Evolutionary conservation across 495 filamentous ascomycete genomes (phyloP), one percentile per base, ranked within the genome.

Genomic region (Lindgomyces ingoldianus): DNA sequence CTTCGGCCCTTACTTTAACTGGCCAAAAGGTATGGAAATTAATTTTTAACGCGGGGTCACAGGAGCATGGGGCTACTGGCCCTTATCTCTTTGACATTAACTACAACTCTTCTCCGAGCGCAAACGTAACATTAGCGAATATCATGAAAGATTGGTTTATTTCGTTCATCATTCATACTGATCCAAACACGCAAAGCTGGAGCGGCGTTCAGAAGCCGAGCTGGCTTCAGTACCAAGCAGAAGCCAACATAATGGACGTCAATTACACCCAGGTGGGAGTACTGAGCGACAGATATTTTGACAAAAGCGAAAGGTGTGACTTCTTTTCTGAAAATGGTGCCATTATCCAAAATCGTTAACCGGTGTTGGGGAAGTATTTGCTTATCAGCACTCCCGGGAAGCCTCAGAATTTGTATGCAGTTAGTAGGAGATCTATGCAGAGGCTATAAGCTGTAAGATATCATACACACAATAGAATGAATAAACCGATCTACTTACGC

Each of bases 171-270:
- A 19, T 60, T 0, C 33, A 52, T 44, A 18, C 4, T 2, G 57
- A 66, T 61, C 63, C 63, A 24, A 66, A 66, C 44, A 27, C 56
- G 11, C 46, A 48, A 19, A 33, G 33, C 19, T 66, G 49, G 48
- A 66, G 55, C 30, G 30, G 19, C 21, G 22, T 42, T 0, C 2
- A 2, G 18, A 66, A 54, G 19, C 56, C 57, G 8, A 1, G 14
- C 1, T 66, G 63, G 63, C 63, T 57, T 0, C 14, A 9, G 11
- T 66, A 66, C 47, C 45, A 47, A 8, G 27, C 16, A 3, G 42
- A 27, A 6, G 9, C 4, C 2, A 21, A 53, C 11, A 33, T 60
- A 2, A 33, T 66, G 29, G 36, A 16, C 16, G 21, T 60, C 6
- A 66, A 60, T 39, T 51, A 52, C 19, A 55, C 63, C 1, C n/a